Evolutionary conservation across 2,329 filamentous ascomycete species (phyloP), one percentile per base, ranked within the genome.

Genomic region (Metarhizium sp.): DNA sequence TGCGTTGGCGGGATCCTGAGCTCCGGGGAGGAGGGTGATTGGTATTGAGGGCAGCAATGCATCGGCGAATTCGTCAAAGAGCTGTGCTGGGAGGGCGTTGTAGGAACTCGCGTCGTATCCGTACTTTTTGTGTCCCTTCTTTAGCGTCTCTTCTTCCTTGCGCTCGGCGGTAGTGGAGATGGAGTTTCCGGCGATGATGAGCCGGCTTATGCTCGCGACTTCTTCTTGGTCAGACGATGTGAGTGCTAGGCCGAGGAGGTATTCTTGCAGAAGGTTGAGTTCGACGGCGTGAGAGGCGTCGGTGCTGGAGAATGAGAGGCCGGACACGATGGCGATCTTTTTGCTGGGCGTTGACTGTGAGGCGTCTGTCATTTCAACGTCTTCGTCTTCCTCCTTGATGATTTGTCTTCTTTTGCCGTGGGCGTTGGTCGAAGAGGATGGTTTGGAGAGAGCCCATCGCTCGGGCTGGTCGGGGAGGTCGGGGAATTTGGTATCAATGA

Each of bases 121-220:
- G 72, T 96, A 97, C 68, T 95, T 96, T 69, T 90, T 95, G 52
- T 78, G 58, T 2, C 65, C 62, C 58, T 73, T 76, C 66, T 78
- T 83, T 62, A 78, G 72, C 49, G 63, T 60, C 0, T 77, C 67
- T 57, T 77, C 67, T 58, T 73, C 66, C 2, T 63, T 60, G 43
- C 66, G 65, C n/a, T 69, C 69, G 2, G 70, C 34, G 25, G 71
- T 69, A 20, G 95, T 81, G 1, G 89, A 92, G 52, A 97, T 84
- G 1, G 91, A 95, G 71, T 97, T 92, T 45, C 94, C 94, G 0
- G 92, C 92, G 61, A 99, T 90, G 61, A 99, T 84, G 20, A 99
- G 80, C 16, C 92, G 83, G 58, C 86, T 90, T 60, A 99, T 95
- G 14, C 79, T 79, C 1, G 84, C 77, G 2, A 84, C 73, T 32